These are phyloP conservation scores for Capsicum chinense DNA, from an alignment of 257 asterid species.

Conservation along the genomic window DNA sequence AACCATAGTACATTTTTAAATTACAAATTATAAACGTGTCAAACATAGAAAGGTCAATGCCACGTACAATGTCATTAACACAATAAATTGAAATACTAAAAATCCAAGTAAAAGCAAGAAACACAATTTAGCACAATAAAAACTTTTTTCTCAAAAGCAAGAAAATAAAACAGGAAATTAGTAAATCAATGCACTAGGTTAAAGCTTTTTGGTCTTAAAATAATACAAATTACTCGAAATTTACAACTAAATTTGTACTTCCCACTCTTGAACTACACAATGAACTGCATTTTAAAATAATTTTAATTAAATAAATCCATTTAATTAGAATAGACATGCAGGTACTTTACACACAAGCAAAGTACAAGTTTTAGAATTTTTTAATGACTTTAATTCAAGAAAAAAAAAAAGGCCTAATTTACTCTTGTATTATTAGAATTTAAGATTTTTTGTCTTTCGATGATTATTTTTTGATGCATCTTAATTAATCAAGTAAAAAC, in stretches of 20 bases:
- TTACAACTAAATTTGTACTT: slow-evolving; percentile 45
- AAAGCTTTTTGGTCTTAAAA: neutral
- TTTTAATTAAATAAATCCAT: neutral
- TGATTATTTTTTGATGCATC: no score
- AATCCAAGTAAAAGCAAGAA: neutral
- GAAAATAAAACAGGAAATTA: slow-evolving; percentile 25
- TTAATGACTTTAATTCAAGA: slow-evolving; percentile 29
- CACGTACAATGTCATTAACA: slow-evolving; percentile 21
- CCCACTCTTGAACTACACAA: slow-evolving; percentile 43
- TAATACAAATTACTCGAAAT: slow-evolving; percentile 19
- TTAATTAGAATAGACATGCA: slow-evolving; percentile 34
- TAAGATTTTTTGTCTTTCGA: neutral
- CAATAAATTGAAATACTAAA: neutral
- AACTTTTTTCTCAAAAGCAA: slow-evolving; percentile 26
- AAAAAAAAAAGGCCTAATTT: neutral
- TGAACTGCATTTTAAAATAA: slow-evolving; percentile 40
- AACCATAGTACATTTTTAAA: neutral
- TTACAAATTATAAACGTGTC: slow-evolving; percentile 24
- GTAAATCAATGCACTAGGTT: neutral
- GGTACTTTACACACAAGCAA: slow-evolving; percentile 37
- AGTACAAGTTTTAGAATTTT: slow-evolving; percentile 27
- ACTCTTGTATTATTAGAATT: neutral
- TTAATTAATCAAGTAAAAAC: no score
- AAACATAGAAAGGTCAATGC: slow-evolving; percentile 24
- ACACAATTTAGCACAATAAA: slow-evolving; percentile 7